Percentiles rank a stretch among this genome's conserved stretches.
These are phyloP conservation scores for Trichosporon sp. DNA, from an alignment of 1,284 basidiomycete species.

Conservation along the genomic window DNA sequence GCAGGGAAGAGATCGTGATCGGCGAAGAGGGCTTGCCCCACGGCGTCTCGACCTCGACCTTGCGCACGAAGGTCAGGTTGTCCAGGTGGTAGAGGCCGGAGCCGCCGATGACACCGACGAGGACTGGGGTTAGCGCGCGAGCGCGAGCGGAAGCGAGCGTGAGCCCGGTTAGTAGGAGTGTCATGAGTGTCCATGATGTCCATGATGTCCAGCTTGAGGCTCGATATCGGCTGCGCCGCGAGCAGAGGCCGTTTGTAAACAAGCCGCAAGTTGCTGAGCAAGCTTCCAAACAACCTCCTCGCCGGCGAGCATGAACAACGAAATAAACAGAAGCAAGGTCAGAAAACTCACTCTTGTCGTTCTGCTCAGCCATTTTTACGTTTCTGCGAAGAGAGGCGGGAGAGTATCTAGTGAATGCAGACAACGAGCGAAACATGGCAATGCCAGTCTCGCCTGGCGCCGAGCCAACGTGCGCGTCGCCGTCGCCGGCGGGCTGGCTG, in stretches of 20 bases:
- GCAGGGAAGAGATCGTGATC: slow-evolving; percentile 81
- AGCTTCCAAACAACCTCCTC: no score
- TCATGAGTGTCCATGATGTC: no score
- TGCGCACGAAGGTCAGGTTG: slow-evolving; percentile 77
- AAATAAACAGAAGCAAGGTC: no score
- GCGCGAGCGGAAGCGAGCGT: no score
- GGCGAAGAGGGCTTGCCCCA: slow-evolving; percentile 93
- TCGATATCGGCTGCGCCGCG: no score
- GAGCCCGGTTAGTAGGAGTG: no score
- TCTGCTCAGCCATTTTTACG: background rate
- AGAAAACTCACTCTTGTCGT: slow-evolving; percentile 2
- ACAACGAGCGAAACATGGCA: background rate
- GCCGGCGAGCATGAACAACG: no score
- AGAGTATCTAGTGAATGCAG: background rate
- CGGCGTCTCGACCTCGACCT: slow-evolving; percentile 65
- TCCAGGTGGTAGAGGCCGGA: slow-evolving; percentile 86
- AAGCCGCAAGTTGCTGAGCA: no score
- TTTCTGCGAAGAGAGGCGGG: background rate
- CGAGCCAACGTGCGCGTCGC: background rate
- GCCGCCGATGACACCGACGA: slow-evolving; percentile 81
- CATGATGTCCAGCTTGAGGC: no score
- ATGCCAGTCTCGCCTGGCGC: background rate
- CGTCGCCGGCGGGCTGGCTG: no score
- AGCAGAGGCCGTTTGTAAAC: no score
- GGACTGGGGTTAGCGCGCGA: slow-evolving; percentile 59